Evolutionary conservation across 2,329 filamentous ascomycete genomes (phyloP).

Genomic region (Chaetothyriales sp.): DNA sequence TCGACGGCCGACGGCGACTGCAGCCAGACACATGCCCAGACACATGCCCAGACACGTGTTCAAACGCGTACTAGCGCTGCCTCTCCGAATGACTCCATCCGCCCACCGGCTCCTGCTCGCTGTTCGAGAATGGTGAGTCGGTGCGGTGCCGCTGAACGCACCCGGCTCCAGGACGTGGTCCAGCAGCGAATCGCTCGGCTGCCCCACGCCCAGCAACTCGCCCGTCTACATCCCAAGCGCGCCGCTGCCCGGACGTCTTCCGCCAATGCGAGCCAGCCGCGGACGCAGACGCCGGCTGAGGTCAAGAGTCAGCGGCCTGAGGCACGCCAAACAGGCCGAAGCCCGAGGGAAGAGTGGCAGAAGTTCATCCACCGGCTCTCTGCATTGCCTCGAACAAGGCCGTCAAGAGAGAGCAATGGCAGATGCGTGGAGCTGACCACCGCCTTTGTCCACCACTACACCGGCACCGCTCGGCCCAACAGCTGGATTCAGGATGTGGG

Average conservation of each 20-base stretch:
- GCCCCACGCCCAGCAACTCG: background rate
- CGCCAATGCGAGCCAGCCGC: no score
- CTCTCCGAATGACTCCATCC: background rate
- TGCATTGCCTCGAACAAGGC: background rate
- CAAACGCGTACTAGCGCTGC: background rate
- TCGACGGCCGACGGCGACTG: background rate
- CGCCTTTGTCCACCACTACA: background rate
- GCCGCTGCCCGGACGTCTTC: background rate
- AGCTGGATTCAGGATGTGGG: background rate
- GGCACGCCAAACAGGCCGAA: background rate
- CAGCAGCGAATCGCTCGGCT: background rate
- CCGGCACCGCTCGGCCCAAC: background rate
- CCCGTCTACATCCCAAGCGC: background rate
- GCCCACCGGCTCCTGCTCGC: background rate
- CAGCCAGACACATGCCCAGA: background rate
- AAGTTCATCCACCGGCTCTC: background rate
- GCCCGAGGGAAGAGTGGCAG: background rate
- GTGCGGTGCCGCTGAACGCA: background rate
- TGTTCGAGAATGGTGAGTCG: background rate
- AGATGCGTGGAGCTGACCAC: background rate
- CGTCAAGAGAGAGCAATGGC: background rate
- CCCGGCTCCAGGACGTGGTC: background rate
- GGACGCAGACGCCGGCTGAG: no score
- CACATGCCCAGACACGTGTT: background rate
- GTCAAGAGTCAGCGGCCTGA: background rate